These are phyloP conservation scores for Lachnellula occidentalis DNA, from an alignment of 2,329 filamentous ascomycete species.

Conservation along the genomic window DNA sequence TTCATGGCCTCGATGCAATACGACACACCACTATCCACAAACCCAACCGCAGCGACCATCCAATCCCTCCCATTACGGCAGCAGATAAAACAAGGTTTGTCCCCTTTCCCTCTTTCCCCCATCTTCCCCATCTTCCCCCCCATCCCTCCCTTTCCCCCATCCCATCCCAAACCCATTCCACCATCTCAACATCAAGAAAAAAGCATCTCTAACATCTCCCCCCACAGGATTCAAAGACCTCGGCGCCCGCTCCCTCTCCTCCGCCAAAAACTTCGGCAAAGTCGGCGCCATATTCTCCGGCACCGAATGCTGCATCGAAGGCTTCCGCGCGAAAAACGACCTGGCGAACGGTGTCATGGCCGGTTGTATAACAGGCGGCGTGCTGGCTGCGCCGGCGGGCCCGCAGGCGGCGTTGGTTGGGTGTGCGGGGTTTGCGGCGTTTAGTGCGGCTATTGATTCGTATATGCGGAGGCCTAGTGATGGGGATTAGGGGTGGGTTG, in stretches of 20 bases:
- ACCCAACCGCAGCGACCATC: conserved; percentile 37
- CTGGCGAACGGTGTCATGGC: conserved; percentile 80
- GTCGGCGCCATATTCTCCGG: conserved; percentile 88
- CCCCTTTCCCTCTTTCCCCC: background rate
- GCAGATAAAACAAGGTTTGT: conserved; percentile 62
- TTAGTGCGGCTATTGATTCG: conserved; percentile 84
- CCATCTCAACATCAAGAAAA: background rate
- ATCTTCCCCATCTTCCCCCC: background rate
- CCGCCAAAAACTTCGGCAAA: conserved; percentile 90
- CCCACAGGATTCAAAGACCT: conserved; percentile 76
- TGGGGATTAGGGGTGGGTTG: conserved; percentile 32
- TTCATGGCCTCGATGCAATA: conserved; percentile 99
- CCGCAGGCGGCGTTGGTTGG: conserved; percentile 84
- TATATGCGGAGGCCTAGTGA: conserved; percentile 79
- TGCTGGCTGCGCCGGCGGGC: conserved; percentile 78
- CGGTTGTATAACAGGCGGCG: conserved; percentile 86
- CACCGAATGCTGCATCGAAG: conserved; percentile 94
- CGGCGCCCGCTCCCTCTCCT: conserved; percentile 75
- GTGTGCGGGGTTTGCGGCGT: conserved; percentile 90
- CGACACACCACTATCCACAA: conserved; percentile 70
- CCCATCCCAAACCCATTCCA: background rate
- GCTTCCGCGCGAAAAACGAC: conserved; percentile 89
- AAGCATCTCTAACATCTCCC: too few species aligned
- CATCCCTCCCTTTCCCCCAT: background rate
- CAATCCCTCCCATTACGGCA: conserved; percentile 71